A percentile compares a stretch with the other conserved stretches of the same genome.
Conservation (phyloP, 345 rosid genomes). For the Draba incana region DNA sequence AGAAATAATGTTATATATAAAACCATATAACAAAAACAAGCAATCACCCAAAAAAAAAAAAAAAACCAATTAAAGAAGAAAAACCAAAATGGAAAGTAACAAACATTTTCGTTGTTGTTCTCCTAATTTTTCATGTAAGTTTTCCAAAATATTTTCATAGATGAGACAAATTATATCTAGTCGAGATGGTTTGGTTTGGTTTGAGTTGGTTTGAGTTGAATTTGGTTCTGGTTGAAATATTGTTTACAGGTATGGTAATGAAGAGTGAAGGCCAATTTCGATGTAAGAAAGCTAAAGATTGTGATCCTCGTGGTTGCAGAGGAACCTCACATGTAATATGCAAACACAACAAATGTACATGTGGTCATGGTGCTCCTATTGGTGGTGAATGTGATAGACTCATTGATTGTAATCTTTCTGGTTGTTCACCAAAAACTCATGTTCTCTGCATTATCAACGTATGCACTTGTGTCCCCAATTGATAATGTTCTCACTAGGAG, state of each 20-base stretch:
- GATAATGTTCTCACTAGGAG: background rate
- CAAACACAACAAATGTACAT: background rate
- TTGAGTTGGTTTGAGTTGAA: background rate
- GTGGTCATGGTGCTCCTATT: constrained; percentile 13
- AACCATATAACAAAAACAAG: background rate
- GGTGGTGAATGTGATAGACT: background rate
- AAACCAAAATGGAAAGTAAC: background rate
- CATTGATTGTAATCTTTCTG: background rate
- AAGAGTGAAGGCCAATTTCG: background rate
- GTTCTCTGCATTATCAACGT: background rate
- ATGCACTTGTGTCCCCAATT: constrained; percentile 7
- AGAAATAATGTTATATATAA: too few species aligned
- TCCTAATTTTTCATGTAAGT: constrained; percentile 13
- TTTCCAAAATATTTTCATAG: background rate
- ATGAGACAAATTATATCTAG: too few species aligned
- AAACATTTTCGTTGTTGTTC: background rate
- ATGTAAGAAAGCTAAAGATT: background rate
- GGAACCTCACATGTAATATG: background rate
- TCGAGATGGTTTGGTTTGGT: background rate
- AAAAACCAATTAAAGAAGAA: background rate
- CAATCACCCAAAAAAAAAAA: background rate
- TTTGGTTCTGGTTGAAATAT: background rate
- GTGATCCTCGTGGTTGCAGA: constrained; percentile 18
- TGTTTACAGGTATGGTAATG: background rate
- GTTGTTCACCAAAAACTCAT: background rate